Conservation (phyloP, 306 rosid species). For the Vachellia pachyceras region DNA sequence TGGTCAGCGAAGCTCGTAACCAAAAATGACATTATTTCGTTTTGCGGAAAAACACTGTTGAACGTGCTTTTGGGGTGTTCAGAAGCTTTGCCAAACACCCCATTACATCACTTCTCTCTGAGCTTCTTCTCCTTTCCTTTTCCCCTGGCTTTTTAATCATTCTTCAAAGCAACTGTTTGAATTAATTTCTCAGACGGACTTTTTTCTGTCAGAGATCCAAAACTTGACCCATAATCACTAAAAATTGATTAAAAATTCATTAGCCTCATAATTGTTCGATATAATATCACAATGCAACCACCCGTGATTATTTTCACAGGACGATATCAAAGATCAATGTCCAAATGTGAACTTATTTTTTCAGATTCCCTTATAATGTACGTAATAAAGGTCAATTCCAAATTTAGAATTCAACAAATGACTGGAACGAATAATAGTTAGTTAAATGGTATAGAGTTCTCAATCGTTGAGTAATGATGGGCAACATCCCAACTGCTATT, state of each 20-base stretch:
- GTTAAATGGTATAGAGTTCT: conserved; percentile 35
- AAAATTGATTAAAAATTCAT: background rate
- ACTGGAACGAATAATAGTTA: conserved; percentile 28
- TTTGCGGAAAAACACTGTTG: no score
- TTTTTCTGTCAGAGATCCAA: background rate
- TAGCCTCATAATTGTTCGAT: conserved; percentile 10
- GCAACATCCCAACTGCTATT: conserved; percentile 81
- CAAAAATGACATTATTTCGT: no score
- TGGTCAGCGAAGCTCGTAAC: no score
- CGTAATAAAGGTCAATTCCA: conserved; percentile 32
- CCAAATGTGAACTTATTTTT: background rate
- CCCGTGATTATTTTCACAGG: conserved; percentile 25
- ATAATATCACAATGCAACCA: conserved; percentile 1
- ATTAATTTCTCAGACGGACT: background rate
- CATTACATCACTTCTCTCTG: no score
- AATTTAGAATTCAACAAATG: conserved; percentile 26
- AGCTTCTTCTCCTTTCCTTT: no score
- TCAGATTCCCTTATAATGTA: conserved; percentile 9
- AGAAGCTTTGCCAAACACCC: no score
- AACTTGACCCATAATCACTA: background rate
- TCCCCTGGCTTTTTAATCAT: no score
- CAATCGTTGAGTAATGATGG: conserved; percentile 52
- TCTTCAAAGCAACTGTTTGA: background rate
- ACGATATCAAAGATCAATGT: conserved; percentile 26
- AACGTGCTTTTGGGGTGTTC: no score